Evolutionary conservation across 1,284 basidiomycete species (phyloP).

Genomic region (Meira nashicola): DNA sequence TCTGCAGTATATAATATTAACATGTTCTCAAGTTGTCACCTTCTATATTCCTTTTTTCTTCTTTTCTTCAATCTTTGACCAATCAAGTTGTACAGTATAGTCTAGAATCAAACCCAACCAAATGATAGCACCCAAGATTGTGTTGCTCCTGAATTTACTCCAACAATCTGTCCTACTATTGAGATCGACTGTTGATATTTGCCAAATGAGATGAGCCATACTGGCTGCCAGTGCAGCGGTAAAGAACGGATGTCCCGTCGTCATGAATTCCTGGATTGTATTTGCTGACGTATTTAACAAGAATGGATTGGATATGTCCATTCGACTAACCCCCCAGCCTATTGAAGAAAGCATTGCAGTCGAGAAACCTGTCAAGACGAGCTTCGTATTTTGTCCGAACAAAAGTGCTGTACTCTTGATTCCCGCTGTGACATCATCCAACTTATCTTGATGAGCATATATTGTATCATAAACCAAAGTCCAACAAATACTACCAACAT

Average conservation of each 20-base stretch:
- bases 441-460: conserved; percentile 97
- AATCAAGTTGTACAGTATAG: conserved; percentile 56
- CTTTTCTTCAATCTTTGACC: background rate
- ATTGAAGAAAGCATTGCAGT: conserved; percentile 57
- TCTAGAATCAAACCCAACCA: conserved; percentile 79
- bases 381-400: conserved; percentile 68
- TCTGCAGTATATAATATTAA: conserved; percentile 27
- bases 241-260: conserved; percentile 72
- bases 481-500: conserved; percentile 84
- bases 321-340: background rate
- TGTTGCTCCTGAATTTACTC: conserved; percentile 82
- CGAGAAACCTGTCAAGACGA: conserved; percentile 72
- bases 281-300: background rate
- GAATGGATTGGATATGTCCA: background rate
- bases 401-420: conserved; percentile 92
- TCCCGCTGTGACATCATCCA: conserved; percentile 78
- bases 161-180: conserved; percentile 79
- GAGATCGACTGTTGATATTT: conserved; percentile 68
- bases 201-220: conserved; percentile 72
- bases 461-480: conserved; percentile 96
- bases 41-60: background rate
- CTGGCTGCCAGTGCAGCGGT: conserved; percentile 67
- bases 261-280: conserved; percentile 57
- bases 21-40: background rate
- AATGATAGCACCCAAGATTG: conserved; percentile 80